These are phyloP conservation scores for Venturia effusa DNA, from an alignment of 2,329 filamentous ascomycete species.

Conservation along the genomic window DNA sequence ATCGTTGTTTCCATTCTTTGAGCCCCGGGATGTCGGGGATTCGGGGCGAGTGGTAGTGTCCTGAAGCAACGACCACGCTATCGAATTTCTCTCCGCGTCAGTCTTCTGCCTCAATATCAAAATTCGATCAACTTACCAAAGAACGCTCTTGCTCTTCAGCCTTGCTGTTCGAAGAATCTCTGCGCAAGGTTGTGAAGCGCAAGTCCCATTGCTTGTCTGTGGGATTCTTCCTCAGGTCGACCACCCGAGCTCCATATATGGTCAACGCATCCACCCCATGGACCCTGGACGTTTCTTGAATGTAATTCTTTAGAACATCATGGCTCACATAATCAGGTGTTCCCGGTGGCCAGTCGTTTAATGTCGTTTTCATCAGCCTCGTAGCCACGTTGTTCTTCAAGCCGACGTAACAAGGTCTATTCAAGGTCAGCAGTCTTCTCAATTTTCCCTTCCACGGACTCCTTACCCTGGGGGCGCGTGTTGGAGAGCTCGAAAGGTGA, in stretches of 20 bases:
- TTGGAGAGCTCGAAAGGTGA: slow-evolving; percentile 18
- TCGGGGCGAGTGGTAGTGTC: slow-evolving; percentile 37
- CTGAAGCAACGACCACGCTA: slow-evolving; percentile 37
- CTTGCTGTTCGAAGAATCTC: slow-evolving; percentile 12
- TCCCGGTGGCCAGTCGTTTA: slow-evolving; percentile 46
- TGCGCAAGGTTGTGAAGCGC: slow-evolving; percentile 34
- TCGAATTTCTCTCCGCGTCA: slow-evolving; percentile 43
- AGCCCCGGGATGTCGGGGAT: slow-evolving; percentile 33
- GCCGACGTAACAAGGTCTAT: slow-evolving; percentile 41
- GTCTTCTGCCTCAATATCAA: slow-evolving; percentile 28
- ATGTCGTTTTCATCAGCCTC: slow-evolving; percentile 36
- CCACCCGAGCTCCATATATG: slow-evolving; percentile 49
- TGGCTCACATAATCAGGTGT: slow-evolving; percentile 52
- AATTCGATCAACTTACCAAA: slow-evolving; percentile 29
- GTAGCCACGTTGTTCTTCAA: slow-evolving; percentile 45
- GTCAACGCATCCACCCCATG: slow-evolving; percentile 42
- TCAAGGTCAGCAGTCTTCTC: slow-evolving; percentile 11
- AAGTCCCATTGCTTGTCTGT: slow-evolving; percentile 40
- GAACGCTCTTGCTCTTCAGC: slow-evolving; percentile 14
- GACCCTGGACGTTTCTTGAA: slow-evolving; percentile 45
- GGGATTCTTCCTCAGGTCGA: slow-evolving; percentile 34
- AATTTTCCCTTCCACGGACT: not conserved
- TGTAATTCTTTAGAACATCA: slow-evolving; percentile 45
- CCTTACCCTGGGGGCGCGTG: slow-evolving; percentile 38
- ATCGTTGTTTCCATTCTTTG: slow-evolving; percentile 26